Conservation (phyloP, 164 flowering plant species). For the Annona squamosa region DNA sequence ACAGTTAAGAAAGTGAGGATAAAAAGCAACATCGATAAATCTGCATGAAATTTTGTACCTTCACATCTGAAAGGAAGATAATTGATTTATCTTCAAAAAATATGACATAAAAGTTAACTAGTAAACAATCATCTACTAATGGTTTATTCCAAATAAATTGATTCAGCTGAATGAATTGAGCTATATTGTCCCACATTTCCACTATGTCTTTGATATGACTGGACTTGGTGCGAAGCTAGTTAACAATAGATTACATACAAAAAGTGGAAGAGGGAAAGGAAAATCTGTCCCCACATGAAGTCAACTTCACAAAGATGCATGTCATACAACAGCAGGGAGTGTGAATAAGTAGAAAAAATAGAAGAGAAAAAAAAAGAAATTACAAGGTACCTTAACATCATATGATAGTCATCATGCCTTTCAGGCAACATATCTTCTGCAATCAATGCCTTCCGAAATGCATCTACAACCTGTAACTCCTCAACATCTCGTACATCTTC, state of each 20-base stretch:
- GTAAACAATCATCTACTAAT: too few relatives aligned
- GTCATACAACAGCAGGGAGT: background rate
- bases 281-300: background rate
- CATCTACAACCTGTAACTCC: slow-evolving; percentile 77
- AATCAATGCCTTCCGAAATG: slow-evolving; percentile 66
- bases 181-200: too few relatives aligned
- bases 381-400: slow-evolving; percentile 66
- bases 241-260: background rate
- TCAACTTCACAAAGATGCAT: background rate
- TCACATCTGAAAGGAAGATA: background rate
- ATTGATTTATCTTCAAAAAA: background rate
- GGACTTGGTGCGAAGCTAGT: background rate
- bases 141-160: too few relatives aligned
- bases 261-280: too few relatives aligned
- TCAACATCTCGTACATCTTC: slow-evolving; percentile 84
- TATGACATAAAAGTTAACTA: background rate
- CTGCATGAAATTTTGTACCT: background rate
- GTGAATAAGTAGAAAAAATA: background rate
- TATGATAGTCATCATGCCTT: slow-evolving; percentile 77
- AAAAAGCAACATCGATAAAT: background rate
- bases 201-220: too few relatives aligned
- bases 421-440: slow-evolving; percentile 72
- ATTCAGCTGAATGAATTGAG: too few relatives aligned
- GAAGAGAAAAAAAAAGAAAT: background rate
- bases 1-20: background rate